These are phyloP conservation scores for Mortierella sp. DNA, from an alignment of 371 early-diverging fungal genomes.

Conservation along the genomic window DNA sequence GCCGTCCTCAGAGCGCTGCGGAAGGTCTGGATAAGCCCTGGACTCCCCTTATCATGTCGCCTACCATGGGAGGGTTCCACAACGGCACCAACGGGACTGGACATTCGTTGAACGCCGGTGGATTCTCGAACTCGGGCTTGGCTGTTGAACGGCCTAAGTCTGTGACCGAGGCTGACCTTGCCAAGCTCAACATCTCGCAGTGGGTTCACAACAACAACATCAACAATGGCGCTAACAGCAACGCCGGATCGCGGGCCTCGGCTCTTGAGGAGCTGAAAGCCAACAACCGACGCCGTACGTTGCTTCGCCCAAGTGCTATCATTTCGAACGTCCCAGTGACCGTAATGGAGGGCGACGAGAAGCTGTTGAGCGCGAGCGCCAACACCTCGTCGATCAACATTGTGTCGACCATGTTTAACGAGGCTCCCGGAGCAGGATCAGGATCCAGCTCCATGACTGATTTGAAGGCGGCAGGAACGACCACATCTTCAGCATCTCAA, in stretches of 20 bases:
- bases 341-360: constrained; percentile 69
- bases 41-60: constrained; percentile 61
- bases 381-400: constrained; percentile 61
- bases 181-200: constrained; percentile 44
- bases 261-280: constrained; percentile 51
- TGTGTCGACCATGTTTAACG: constrained; percentile 68
- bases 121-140: constrained; percentile 54
- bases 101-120: constrained; percentile 32
- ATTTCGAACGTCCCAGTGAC: constrained; percentile 67
- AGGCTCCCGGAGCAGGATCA: constrained; percentile 36
- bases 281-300: constrained; percentile 57
- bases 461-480: constrained; percentile 15
- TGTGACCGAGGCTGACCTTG: constrained; percentile 64
- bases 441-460: constrained; percentile 29
- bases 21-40: constrained; percentile 48
- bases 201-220: constrained; percentile 37
- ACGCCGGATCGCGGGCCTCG: constrained; percentile 13
- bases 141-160: constrained; percentile 66
- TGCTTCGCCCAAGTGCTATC: constrained; percentile 57
- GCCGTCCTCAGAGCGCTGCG: constrained; percentile 21
- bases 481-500: constrained; percentile 23
- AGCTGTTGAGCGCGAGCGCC: constrained; percentile 56
- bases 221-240: constrained; percentile 2
- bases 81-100: constrained; percentile 56
- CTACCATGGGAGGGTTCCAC: constrained; percentile 61